phyloP scores from a whole-genome alignment of 202 grass and related monocot genomes.

The Brachypodium distachyon region DNA sequence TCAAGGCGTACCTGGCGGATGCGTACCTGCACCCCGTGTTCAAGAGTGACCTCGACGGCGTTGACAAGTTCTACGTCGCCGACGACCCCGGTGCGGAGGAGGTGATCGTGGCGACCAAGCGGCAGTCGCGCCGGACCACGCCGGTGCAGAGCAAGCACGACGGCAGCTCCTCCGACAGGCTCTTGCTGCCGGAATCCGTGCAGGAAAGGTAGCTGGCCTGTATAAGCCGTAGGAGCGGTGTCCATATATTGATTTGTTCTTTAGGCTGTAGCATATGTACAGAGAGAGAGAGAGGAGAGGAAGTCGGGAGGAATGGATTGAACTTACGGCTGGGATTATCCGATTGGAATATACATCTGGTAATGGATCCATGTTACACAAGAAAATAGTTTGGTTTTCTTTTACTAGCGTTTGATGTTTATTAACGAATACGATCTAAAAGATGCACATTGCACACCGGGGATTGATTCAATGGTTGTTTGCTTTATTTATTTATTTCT shows the following conservation, averaged over 20 bases:
- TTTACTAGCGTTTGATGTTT: no score
- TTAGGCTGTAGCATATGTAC: background rate
- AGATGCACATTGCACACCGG: no score
- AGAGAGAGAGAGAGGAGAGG: background rate
- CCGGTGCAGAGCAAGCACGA: slow-evolving; percentile 59
- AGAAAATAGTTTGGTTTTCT: no score
- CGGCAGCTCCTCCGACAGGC: slow-evolving; percentile 43
- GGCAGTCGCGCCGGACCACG: slow-evolving; percentile 65
- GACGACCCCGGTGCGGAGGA: slow-evolving; percentile 25
- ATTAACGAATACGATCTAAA: no score
- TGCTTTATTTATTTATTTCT: no score
- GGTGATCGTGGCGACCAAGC: slow-evolving; percentile 79
- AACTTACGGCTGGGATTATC: background rate
- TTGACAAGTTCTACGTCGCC: slow-evolving; percentile 10
- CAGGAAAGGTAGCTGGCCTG: background rate
- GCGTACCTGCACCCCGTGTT: slow-evolving; percentile 86
- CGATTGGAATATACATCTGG: no score
- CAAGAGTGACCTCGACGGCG: slow-evolving; percentile 42
- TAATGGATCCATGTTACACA: no score
- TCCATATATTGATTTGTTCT: background rate
- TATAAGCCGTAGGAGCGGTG: background rate
- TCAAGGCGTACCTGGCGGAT: slow-evolving; percentile 50
- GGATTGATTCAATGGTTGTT: no score
- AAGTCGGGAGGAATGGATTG: background rate
- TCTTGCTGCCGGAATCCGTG: slow-evolving; percentile 31